Percentiles rank a stretch among this genome's conserved stretches.
phyloP scores from a whole-genome alignment of 2,329 filamentous ascomycete genomes.

The Scedosporium boydii region DNA sequence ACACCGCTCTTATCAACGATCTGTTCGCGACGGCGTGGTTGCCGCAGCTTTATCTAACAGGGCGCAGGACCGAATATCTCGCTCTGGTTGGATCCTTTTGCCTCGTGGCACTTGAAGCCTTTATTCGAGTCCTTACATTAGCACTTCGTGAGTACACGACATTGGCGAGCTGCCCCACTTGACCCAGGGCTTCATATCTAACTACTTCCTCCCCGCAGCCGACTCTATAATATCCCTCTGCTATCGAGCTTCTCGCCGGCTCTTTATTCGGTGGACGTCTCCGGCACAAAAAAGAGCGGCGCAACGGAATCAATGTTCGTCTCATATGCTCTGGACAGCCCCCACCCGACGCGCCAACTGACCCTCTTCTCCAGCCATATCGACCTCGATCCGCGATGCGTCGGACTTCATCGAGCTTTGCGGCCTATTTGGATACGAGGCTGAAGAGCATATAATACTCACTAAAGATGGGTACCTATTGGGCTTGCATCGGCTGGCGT shows the following conservation, averaged over 20 bases:
- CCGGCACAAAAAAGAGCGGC: slow-evolving; percentile 59
- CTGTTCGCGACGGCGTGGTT: slow-evolving; percentile 6
- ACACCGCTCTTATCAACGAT: slow-evolving; percentile 3
- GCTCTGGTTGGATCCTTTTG: slow-evolving; percentile 76
- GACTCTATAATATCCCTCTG: slow-evolving; percentile 71
- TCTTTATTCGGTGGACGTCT: slow-evolving; percentile 73
- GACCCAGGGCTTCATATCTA: neutral
- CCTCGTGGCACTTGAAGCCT: slow-evolving; percentile 70
- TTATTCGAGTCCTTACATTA: slow-evolving; percentile 79
- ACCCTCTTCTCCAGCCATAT: slow-evolving; percentile 55
- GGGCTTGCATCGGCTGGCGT: slow-evolving; percentile 79
- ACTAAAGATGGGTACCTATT: slow-evolving; percentile 90
- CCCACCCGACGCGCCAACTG: slow-evolving; percentile 32
- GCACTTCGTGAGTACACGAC: slow-evolving; percentile 59
- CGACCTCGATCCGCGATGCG: slow-evolving; percentile 71
- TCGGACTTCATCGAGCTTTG: slow-evolving; percentile 94
- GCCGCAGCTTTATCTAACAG: slow-evolving; percentile 2
- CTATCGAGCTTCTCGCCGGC: slow-evolving; percentile 69
- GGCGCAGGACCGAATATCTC: slow-evolving; percentile 67
- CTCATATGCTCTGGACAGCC: slow-evolving; percentile 4
- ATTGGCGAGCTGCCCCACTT: neutral
- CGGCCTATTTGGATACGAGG: slow-evolving; percentile 79
- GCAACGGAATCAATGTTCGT: slow-evolving; percentile 54
- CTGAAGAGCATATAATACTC: slow-evolving; percentile 93
- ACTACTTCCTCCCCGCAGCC: slow-evolving; percentile 34